Percentiles rank a stretch among this genome's conserved stretches.
Evolutionary conservation across 2,329 filamentous ascomycete species (phyloP).

Genomic region (Fusarium globosum): DNA sequence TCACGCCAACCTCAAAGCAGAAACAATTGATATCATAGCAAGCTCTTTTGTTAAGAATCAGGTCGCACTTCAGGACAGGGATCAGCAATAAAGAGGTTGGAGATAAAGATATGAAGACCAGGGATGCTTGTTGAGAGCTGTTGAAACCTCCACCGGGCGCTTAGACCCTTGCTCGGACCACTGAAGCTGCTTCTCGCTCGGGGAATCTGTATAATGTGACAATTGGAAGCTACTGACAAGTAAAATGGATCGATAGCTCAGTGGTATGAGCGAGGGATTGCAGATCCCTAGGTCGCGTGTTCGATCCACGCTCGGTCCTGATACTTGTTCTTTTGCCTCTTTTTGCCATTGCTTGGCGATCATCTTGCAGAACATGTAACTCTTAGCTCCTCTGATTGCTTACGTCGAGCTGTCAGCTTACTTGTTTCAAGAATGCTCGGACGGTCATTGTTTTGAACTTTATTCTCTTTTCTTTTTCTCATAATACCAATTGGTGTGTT

Average conservation of each 20-base stretch:
- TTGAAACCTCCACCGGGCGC: background rate
- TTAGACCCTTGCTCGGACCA: background rate
- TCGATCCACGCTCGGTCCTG: constrained; percentile 42
- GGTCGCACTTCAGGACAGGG: background rate
- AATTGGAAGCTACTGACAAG: rapidly evolving
- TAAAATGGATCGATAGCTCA: constrained; percentile 40
- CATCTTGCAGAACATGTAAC: background rate
- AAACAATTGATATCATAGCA: background rate
- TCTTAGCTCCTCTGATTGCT: background rate
- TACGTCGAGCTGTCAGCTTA: background rate
- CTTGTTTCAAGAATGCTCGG: background rate
- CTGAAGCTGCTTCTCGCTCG: too few relatives aligned
- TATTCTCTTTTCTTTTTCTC: background rate
- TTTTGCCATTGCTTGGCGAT: background rate
- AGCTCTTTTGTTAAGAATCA: background rate
- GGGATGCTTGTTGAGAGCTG: background rate
- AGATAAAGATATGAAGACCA: constrained; percentile 3
- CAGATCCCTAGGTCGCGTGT: constrained; percentile 43
- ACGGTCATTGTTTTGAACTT: background rate
- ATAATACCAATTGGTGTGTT: background rate
- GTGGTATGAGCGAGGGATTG: constrained; percentile 43
- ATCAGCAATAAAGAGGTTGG: constrained; percentile 24
- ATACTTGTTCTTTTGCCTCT: constrained; percentile 1
- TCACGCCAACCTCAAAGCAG: background rate
- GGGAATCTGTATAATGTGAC: rapidly evolving